Evolutionary conservation across 257 asterid genomes (phyloP).

Genomic region (Solanum bukasovii): DNA sequence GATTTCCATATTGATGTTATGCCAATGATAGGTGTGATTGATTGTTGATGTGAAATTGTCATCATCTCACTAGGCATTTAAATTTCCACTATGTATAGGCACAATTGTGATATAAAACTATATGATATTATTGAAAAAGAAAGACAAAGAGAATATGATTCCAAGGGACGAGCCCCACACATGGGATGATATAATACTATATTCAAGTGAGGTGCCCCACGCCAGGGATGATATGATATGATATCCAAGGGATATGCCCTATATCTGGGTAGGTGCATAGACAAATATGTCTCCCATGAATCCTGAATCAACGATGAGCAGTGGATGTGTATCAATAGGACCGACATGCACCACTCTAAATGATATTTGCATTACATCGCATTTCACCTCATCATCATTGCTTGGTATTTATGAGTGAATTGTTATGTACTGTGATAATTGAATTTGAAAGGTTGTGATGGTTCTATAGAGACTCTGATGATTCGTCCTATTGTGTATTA

Average conservation of each 20-base stretch:
- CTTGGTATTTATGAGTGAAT: not conserved
- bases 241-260: too few species aligned
- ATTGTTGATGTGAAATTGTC: not conserved
- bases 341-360: not conserved
- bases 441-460: not conserved
- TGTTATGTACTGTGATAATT: not conserved
- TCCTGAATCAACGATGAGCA: not conserved
- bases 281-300: too few species aligned
- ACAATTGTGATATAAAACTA: not conserved
- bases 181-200: not conserved
- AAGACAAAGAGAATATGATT: not conserved
- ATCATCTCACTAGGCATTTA: not conserved
- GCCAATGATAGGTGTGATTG: not conserved
- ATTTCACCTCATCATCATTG: not conserved
- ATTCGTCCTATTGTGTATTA: not conserved
- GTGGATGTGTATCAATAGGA: not conserved
- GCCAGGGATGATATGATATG: too few species aligned
- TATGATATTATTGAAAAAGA: too few species aligned
- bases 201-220: not conserved
- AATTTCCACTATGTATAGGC: not conserved
- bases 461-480: not conserved
- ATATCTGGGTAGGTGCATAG: too few species aligned
- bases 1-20: not conserved
- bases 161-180: not conserved
- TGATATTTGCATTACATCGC: not conserved